Conservation (phyloP, 192 early-diverging fungal genomes). For the Umbelopsis sp. region DNA sequence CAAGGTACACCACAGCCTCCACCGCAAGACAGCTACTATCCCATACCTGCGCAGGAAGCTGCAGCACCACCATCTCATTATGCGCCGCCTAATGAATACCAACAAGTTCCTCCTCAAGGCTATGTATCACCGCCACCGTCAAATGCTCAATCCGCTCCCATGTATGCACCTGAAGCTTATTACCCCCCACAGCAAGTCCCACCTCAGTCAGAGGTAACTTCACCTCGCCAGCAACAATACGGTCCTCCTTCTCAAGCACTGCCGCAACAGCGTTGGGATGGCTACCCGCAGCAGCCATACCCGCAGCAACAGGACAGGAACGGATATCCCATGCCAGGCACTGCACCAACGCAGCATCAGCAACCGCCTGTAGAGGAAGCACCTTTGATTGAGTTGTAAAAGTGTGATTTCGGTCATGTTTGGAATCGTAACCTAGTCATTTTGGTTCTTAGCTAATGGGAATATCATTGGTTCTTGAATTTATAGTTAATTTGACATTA, state of each 20-base stretch:
- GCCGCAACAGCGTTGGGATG: constrained; percentile 24
- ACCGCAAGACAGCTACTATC: background rate
- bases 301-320: constrained; percentile 23
- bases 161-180: background rate
- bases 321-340: background rate
- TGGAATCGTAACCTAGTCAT: background rate
- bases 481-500: background rate
- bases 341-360: background rate
- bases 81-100: constrained; percentile 13
- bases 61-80: background rate
- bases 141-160: background rate
- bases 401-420: background rate
- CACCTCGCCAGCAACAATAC: background rate
- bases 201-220: background rate
- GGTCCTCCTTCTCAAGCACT: background rate
- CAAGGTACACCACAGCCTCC: background rate
- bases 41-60: background rate
- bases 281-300: constrained; percentile 33
- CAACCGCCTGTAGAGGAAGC: constrained; percentile 49
- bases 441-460: background rate
- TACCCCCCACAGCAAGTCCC: background rate
- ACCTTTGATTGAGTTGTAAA: constrained; percentile 62
- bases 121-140: constrained; percentile 13
- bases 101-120: background rate
- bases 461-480: no score